Percentiles rank a stretch among this genome's conserved stretches.
phyloP scores from a whole-genome alignment of 2,329 filamentous ascomycete genomes.

The Chaetomium sp. region DNA sequence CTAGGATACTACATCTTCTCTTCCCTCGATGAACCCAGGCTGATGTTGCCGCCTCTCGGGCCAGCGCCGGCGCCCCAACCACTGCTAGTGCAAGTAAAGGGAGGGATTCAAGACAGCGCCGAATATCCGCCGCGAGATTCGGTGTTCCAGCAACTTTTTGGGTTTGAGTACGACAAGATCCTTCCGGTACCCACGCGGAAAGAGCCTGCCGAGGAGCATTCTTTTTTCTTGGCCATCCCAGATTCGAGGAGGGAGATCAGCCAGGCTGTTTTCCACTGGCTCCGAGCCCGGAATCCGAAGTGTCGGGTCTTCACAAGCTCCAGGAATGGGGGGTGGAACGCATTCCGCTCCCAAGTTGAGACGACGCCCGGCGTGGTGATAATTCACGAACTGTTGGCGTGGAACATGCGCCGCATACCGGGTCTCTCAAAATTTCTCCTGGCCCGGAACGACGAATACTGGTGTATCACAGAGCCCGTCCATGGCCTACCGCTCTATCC shows the following conservation, averaged over 20 bases:
- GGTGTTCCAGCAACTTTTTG: conserved; percentile 24
- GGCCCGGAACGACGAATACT: conserved; percentile 29
- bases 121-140: conserved; percentile 9
- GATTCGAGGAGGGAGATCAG: conserved; percentile 29
- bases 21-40: conserved; percentile 20
- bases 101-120: neutral
- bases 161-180: conserved; percentile 29
- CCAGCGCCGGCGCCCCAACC: neutral
- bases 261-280: conserved; percentile 39
- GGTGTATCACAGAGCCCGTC: conserved; percentile 35
- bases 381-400: conserved; percentile 39
- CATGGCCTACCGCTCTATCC: conserved; percentile 27
- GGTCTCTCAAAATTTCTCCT: conserved; percentile 30
- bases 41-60: conserved; percentile 17
- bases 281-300: conserved; percentile 33
- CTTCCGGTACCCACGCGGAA: conserved; percentile 10
- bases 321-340: conserved; percentile 40
- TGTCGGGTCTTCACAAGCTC: conserved; percentile 39
- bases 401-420: conserved; percentile 36
- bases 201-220: conserved; percentile 23
- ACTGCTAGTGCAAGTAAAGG: neutral
- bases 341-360: conserved; percentile 31
- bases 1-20: conserved; percentile 36
- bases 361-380: conserved; percentile 33
- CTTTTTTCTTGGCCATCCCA: conserved; percentile 47